A percentile compares a stretch with the other conserved stretches of the same genome.
phyloP scores from a whole-genome alignment of 2,329 filamentous ascomycete species.

The Sclerotinia nivalis region DNA sequence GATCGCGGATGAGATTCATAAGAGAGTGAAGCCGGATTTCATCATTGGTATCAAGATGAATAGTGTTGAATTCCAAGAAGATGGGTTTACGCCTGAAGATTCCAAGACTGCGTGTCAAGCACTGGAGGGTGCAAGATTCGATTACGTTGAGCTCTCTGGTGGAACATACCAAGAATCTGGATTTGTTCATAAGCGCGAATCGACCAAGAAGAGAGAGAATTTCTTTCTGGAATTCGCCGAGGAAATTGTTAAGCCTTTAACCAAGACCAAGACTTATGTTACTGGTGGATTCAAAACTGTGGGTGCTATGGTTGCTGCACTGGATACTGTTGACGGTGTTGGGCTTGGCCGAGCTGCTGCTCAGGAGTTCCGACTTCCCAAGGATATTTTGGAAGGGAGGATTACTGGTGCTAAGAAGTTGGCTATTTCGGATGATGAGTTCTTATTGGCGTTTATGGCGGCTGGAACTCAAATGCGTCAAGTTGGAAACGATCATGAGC shows the following conservation, averaged over 20 bases:
- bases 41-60: constrained; percentile 58
- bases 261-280: constrained; percentile 51
- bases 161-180: constrained; percentile 58
- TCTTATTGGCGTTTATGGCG: constrained; percentile 41
- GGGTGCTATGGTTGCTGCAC: constrained; percentile 48
- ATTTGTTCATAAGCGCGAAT: constrained; percentile 41
- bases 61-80: constrained; percentile 58
- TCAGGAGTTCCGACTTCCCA: constrained; percentile 47
- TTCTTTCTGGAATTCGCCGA: constrained; percentile 69
- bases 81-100: constrained; percentile 59
- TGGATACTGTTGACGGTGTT: constrained; percentile 51
- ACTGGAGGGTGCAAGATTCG: constrained; percentile 54
- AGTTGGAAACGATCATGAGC: constrained; percentile 53
- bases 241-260: constrained; percentile 50
- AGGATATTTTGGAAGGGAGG: constrained; percentile 46
- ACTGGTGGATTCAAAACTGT: constrained; percentile 61
- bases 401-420: constrained; percentile 51
- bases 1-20: constrained; percentile 61
- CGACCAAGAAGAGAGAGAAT: constrained; percentile 56
- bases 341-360: constrained; percentile 50
- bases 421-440: constrained; percentile 53
- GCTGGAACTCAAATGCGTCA: constrained; percentile 43
- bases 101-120: constrained; percentile 53
- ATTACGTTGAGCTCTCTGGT: constrained; percentile 69
- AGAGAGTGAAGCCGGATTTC: constrained; percentile 42